Percentiles rank a stretch among this genome's conserved stretches.
Evolutionary conservation across 148 eudicot species (phyloP).

Genomic region (Camellia sinensis): DNA sequence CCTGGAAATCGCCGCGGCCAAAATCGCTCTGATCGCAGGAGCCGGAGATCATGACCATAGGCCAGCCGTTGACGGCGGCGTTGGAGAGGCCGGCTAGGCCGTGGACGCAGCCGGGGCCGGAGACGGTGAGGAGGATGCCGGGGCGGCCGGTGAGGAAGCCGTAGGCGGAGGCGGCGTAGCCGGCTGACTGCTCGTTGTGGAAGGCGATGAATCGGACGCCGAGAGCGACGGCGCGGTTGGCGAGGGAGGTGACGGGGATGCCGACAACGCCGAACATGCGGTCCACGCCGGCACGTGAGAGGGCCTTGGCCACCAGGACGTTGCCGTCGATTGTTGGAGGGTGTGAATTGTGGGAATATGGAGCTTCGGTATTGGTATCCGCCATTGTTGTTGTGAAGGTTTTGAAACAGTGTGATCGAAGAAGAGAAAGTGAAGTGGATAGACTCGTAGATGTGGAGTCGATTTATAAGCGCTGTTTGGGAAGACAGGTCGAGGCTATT

Average conservation of each 20-base stretch:
- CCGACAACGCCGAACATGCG: slow-evolving; percentile 95
- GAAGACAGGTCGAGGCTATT: too few species aligned
- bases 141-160: slow-evolving; percentile 88
- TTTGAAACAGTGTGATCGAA: too few species aligned
- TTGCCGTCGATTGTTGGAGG: slow-evolving; percentile 54
- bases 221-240: slow-evolving; percentile 58
- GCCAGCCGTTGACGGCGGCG: slow-evolving; percentile 74
- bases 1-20: slow-evolving; percentile 93
- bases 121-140: slow-evolving; percentile 82
- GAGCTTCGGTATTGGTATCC: slow-evolving; percentile 15
- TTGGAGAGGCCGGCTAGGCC: slow-evolving; percentile 94
- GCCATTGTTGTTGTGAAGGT: slow-evolving; percentile 24
- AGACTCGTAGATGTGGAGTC: too few species aligned
- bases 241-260: slow-evolving; percentile 91
- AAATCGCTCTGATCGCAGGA: slow-evolving; percentile 62
- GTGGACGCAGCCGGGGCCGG: slow-evolving; percentile 98
- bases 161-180: slow-evolving; percentile 94
- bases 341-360: not conserved
- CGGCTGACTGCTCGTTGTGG: slow-evolving; percentile 99
- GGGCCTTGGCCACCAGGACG: slow-evolving; percentile 58
- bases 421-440: too few species aligned
- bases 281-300: slow-evolving; percentile 55
- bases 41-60: slow-evolving; percentile 75
- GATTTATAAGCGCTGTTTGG: too few species aligned
- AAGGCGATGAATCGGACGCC: slow-evolving; percentile 95